These are phyloP conservation scores for Rhodofomes roseus DNA, from an alignment of 1,284 basidiomycete species.

Conservation along the genomic window DNA sequence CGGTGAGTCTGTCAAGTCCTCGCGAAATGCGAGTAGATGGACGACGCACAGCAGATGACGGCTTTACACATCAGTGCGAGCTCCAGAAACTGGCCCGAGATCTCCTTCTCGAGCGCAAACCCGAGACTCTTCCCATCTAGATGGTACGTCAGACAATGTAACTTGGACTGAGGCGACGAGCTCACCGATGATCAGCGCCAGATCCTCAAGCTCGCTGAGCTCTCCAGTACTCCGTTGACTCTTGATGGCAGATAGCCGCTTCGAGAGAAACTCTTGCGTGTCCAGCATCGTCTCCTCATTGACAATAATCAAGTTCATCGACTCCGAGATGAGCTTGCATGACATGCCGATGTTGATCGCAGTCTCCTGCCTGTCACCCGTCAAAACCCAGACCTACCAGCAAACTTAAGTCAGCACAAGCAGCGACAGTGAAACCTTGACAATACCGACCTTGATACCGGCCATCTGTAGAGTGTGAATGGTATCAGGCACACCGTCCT, in stretches of 20 bases:
- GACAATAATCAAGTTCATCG: conserved; percentile 96
- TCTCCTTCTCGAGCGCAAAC: conserved; percentile 90
- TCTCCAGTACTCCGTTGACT: conserved; percentile 90
- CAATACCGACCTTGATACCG: conserved; percentile 79
- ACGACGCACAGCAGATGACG: conserved; percentile 86
- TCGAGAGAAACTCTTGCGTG: conserved; percentile 85
- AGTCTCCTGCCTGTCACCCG: conserved; percentile 97
- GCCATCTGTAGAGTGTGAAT: conserved; percentile 98
- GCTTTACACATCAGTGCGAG: conserved; percentile 98
- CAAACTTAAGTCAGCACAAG: not conserved
- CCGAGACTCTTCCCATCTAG: conserved; percentile 92
- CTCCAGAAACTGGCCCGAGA: conserved; percentile 88
- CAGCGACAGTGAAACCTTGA: not conserved
- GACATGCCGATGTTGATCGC: conserved; percentile 99
- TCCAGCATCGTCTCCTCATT: conserved; percentile 87
- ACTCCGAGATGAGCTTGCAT: conserved; percentile 94
- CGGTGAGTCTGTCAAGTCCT: not conserved
- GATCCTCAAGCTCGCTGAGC: conserved; percentile 64
- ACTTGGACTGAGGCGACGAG: not conserved
- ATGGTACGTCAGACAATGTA: not conserved
- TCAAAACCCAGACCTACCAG: conserved; percentile 91
- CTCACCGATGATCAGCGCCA: conserved; percentile 92
- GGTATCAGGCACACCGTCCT: conserved; percentile 97
- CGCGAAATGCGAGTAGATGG: conserved; percentile 1
- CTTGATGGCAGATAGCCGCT: conserved; percentile 88